A percentile compares a stretch with the other conserved stretches of the same genome.
Conservation (phyloP, 169 alveolate genomes). For the Miamiensis avidus region DNA sequence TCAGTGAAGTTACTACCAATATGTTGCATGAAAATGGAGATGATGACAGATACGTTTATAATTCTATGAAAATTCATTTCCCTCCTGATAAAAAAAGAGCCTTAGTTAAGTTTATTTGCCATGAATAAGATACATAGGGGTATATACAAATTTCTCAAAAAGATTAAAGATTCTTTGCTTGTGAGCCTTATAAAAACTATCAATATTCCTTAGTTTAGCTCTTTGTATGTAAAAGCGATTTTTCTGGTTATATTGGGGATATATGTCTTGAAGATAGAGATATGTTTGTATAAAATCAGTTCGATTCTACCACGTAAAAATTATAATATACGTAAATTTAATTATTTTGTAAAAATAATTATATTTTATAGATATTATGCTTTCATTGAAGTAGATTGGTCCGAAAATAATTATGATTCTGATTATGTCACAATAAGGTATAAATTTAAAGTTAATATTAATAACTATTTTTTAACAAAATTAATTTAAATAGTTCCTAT, state of each 20-base stretch:
- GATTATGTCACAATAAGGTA: not conserved
- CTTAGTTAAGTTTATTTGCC: slow-evolving; percentile 24
- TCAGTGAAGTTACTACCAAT: slow-evolving; percentile 67
- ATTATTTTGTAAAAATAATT: too few species aligned
- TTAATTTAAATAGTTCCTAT: slow-evolving; percentile 33
- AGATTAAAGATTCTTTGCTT: slow-evolving; percentile 57
- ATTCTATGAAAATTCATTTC: slow-evolving; percentile 31
- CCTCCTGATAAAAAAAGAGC: slow-evolving; percentile 30
- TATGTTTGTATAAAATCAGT: not conserved
- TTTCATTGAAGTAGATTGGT: not conserved
- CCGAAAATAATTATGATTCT: not conserved
- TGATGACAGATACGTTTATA: slow-evolving; percentile 60
- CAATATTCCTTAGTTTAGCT: not conserved
- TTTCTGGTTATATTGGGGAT: not conserved
- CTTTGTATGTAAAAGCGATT: not conserved
- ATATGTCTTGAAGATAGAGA: not conserved
- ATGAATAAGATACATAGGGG: slow-evolving; percentile 37
- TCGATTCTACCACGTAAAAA: not conserved
- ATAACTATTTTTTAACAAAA: not conserved
- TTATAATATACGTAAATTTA: too few species aligned
- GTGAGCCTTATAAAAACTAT: slow-evolving; percentile 10
- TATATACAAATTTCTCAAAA: slow-evolving; percentile 36
- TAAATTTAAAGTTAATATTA: not conserved
- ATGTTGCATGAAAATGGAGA: slow-evolving; percentile 15
- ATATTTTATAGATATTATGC: not conserved